Percentiles rank a stretch among this genome's conserved stretches.
These are phyloP conservation scores for Tilletia indica DNA, from an alignment of 1,284 basidiomycete species.

Conservation along the genomic window DNA sequence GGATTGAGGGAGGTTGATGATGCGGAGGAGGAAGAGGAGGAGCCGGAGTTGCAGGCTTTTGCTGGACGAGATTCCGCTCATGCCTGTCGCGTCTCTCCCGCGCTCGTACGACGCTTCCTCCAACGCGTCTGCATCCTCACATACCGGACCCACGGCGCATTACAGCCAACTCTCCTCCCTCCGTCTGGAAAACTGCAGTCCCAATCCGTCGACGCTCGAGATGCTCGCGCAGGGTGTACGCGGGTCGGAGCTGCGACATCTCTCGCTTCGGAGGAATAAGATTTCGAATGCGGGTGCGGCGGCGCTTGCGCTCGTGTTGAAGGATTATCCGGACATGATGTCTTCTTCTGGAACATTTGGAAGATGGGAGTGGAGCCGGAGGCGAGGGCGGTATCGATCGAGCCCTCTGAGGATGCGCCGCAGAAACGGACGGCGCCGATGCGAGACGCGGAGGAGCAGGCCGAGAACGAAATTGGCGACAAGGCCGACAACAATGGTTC, in stretches of 20 bases:
- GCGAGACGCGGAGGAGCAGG: neutral
- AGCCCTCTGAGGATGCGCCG: neutral
- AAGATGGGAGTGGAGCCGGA: too few relatives aligned
- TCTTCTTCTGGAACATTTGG: too few relatives aligned
- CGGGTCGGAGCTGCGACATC: slow-evolving; percentile 43
- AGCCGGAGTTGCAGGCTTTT: slow-evolving; percentile 29
- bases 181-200: too few relatives aligned
- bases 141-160: too few relatives aligned
- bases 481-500: too few relatives aligned
- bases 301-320: too few relatives aligned
- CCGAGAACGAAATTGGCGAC: neutral
- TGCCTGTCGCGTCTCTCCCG: slow-evolving; percentile 42
- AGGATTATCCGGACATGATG: too few relatives aligned
- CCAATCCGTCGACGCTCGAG: slow-evolving; percentile 42
- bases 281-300: too few relatives aligned
- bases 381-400: neutral
- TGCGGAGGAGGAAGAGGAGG: slow-evolving; percentile 28
- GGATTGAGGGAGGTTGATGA: neutral
- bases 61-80: slow-evolving; percentile 43
- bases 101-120: slow-evolving; percentile 35
- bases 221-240: slow-evolving; percentile 44
- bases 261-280: slow-evolving; percentile 47
- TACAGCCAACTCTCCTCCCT: too few relatives aligned
- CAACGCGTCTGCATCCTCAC: slow-evolving; percentile 45
- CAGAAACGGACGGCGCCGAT: slow-evolving; percentile 6